A percentile compares a stretch with the other conserved stretches of the same genome.
These are phyloP conservation scores for Cladophialophora immunda DNA, from an alignment of 2,329 filamentous ascomycete genomes.

Conservation along the genomic window DNA sequence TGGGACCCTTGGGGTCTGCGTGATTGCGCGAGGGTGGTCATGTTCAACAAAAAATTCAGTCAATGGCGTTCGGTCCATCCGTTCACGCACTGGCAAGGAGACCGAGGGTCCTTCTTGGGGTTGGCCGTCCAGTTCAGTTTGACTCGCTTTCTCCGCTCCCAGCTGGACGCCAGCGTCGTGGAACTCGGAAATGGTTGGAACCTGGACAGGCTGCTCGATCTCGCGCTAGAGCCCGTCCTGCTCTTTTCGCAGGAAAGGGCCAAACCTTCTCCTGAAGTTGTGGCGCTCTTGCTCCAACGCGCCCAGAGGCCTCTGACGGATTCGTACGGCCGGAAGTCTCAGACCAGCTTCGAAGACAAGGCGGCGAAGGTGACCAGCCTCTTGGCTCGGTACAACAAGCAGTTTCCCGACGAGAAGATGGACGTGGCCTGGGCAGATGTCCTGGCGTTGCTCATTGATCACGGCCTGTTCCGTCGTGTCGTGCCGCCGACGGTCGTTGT, in stretches of 20 bases:
- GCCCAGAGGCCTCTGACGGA: neutral
- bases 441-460: slow-evolving; percentile 3
- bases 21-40: neutral
- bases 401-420: neutral
- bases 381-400: neutral
- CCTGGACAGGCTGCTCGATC: neutral
- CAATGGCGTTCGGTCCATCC: neutral
- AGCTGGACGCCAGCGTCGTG: neutral
- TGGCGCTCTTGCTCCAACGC: neutral
- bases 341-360: neutral
- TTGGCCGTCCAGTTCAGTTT: neutral
- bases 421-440: neutral
- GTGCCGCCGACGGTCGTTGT: neutral
- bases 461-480: neutral
- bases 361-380: neutral
- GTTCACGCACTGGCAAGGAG: neutral
- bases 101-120: neutral
- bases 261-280: neutral
- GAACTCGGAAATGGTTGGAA: too few species aligned
- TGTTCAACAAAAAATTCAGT: too few species aligned
- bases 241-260: neutral
- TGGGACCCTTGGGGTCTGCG: neutral
- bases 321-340: neutral
- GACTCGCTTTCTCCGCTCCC: neutral
- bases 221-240: neutral